Conservation (phyloP, 768 basidiomycete genomes). For the Lentinus brumalis region DNA sequence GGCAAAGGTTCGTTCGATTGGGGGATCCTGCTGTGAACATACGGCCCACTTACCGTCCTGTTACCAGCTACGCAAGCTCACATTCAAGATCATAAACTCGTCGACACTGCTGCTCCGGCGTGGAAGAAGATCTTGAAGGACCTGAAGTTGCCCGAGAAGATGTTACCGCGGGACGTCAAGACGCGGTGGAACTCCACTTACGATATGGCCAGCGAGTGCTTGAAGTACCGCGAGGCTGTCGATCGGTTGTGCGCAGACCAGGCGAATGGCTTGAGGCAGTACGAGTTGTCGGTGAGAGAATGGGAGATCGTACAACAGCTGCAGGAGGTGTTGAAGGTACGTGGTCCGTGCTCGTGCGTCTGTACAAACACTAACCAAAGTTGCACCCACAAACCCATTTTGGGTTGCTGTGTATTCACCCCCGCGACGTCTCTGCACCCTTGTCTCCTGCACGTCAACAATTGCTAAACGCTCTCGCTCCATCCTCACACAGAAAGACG, state of each 20-base stretch:
- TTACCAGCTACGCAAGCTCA: slow-evolving; percentile 15
- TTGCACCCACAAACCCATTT: neutral
- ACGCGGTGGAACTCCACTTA: slow-evolving; percentile 42
- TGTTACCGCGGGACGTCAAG: slow-evolving; percentile 40
- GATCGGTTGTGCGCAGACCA: slow-evolving; percentile 24
- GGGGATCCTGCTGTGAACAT: too few relatives aligned
- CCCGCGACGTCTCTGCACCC: too few relatives aligned
- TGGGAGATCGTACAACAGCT: slow-evolving; percentile 29
- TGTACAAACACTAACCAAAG: neutral
- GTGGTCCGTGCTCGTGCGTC: neutral
- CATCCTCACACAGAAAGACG: slow-evolving; percentile 29
- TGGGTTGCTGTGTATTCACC: too few relatives aligned
- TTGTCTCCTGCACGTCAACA: too few relatives aligned
- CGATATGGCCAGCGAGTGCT: slow-evolving; percentile 37
- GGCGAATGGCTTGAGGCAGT: slow-evolving; percentile 14
- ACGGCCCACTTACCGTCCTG: too few relatives aligned
- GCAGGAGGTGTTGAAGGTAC: neutral
- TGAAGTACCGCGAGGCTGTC: slow-evolving; percentile 29
- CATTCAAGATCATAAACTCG: slow-evolving; percentile 27
- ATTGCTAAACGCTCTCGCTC: too few relatives aligned
- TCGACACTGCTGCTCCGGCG: slow-evolving; percentile 33
- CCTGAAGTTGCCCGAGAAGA: slow-evolving; percentile 11
- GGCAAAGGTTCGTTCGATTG: slow-evolving; percentile 33
- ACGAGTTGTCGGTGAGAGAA: slow-evolving; percentile 31
- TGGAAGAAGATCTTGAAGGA: slow-evolving; percentile 29